Conservation (phyloP, 2,329 filamentous ascomycete genomes). For the Paracorniculantispora psalliotae region DNA sequence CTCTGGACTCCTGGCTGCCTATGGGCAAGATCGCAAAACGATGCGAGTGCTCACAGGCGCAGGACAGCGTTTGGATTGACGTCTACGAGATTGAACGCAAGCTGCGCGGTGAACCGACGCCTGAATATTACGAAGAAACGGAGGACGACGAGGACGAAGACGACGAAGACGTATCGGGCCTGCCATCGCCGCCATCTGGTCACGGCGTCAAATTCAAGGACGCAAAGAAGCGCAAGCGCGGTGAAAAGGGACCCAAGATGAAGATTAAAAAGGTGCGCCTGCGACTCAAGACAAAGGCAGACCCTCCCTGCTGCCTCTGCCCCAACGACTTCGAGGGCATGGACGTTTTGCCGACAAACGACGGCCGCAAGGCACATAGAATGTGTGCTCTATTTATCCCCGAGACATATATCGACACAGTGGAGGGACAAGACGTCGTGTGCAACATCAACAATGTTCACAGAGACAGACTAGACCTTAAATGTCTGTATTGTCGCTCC, state of each 20-base stretch:
- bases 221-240: slow-evolving; percentile 56
- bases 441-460: slow-evolving; percentile 76
- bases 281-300: slow-evolving; percentile 63
- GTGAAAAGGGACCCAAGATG: slow-evolving; percentile 37
- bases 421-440: slow-evolving; percentile 67
- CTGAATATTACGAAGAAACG: slow-evolving; percentile 72
- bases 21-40: slow-evolving; percentile 95
- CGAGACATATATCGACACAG: slow-evolving; percentile 77
- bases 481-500: slow-evolving; percentile 91
- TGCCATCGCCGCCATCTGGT: slow-evolving; percentile 74
- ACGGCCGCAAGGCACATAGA: slow-evolving; percentile 80
- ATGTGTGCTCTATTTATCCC: slow-evolving; percentile 88
- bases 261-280: slow-evolving; percentile 78
- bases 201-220: slow-evolving; percentile 63
- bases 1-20: slow-evolving; percentile 88
- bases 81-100: slow-evolving; percentile 95
- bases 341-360: slow-evolving; percentile 80
- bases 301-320: slow-evolving; percentile 84
- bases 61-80: slow-evolving; percentile 98
- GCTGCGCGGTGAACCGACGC: slow-evolving; percentile 77
- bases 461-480: slow-evolving; percentile 83
- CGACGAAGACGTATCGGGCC: slow-evolving; percentile 54
- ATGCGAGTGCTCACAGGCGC: slow-evolving; percentile 89
- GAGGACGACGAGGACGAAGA: slow-evolving; percentile 60
- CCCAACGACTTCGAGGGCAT: slow-evolving; percentile 83